Percentiles rank a stretch among this genome's conserved stretches.
These are phyloP conservation scores for Xylaria sp. DNA, from an alignment of 2,329 filamentous ascomycete genomes.

Conservation along the genomic window DNA sequence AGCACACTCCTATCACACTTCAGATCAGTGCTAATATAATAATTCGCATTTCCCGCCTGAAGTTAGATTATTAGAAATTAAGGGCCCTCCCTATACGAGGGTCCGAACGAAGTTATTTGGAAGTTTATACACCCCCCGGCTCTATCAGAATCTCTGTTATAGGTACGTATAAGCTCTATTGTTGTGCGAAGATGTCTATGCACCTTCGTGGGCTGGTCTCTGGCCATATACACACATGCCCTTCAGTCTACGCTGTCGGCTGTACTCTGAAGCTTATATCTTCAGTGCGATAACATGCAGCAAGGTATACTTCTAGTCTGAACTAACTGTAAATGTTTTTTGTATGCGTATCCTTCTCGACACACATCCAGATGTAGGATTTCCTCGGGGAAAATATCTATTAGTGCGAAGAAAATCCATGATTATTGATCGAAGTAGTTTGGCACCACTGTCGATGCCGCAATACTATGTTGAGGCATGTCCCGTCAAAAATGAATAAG, in stretches of 20 bases:
- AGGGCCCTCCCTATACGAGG: neutral
- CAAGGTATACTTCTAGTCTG: neutral
- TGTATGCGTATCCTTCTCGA: neutral
- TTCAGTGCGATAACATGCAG: neutral
- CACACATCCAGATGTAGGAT: neutral
- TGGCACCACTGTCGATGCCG: neutral
- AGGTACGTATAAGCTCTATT: no score
- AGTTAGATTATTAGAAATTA: neutral
- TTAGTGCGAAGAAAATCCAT: neutral
- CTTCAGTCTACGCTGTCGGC: neutral
- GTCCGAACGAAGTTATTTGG: neutral
- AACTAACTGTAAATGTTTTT: neutral
- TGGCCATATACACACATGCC: no score
- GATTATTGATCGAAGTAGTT: neutral
- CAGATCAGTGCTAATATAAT: neutral
- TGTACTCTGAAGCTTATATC: neutral
- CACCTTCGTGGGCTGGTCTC: no score
- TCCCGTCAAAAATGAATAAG: no score
- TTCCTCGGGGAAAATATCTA: neutral
- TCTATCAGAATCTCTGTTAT: neutral
- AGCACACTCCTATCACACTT: neutral
- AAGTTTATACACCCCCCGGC: no score
- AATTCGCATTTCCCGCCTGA: neutral
- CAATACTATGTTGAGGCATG: neutral
- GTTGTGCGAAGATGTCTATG: no score